Evolutionary conservation across 805 yeast species (phyloP).

Genomic region (Monosporozyma yasuniensis): DNA sequence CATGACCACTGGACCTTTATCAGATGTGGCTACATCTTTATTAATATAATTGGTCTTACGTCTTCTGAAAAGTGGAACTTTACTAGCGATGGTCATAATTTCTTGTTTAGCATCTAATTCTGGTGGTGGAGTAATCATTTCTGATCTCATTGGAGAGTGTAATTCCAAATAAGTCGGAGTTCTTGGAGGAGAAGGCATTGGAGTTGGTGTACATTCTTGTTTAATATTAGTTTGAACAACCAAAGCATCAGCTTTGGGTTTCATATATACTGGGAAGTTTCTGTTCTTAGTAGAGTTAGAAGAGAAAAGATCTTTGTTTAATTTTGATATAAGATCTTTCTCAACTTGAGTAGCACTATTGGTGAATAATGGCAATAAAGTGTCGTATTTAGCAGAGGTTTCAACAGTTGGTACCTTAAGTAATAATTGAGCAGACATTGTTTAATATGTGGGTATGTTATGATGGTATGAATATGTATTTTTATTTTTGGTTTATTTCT

Average conservation of each 20-base stretch:
- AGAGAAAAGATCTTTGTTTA: slow-evolving; percentile 1
- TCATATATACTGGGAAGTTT: background rate
- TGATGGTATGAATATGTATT: background rate
- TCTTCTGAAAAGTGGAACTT: slow-evolving; percentile 2
- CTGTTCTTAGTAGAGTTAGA: no score
- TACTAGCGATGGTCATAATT: slow-evolving; percentile 5
- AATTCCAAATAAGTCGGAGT: background rate
- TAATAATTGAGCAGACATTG: background rate
- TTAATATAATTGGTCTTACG: slow-evolving; percentile 2
- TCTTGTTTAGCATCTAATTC: background rate
- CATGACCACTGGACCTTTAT: slow-evolving; percentile 1
- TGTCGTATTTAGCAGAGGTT: background rate
- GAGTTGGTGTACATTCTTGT: background rate
- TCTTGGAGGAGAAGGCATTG: slow-evolving; percentile 2
- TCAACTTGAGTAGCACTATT: background rate
- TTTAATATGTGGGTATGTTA: background rate
- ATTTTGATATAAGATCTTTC: background rate
- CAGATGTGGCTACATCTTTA: background rate
- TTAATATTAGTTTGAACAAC: no score
- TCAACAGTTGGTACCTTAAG: background rate
- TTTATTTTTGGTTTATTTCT: no score
- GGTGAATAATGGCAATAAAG: slow-evolving; percentile 2
- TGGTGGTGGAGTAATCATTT: background rate
- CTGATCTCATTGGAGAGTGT: background rate
- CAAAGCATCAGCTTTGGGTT: background rate